These are phyloP conservation scores for Aspergillus sclerotiicarbonarius DNA, from an alignment of 495 filamentous ascomycete genomes.

Conservation along the genomic window DNA sequence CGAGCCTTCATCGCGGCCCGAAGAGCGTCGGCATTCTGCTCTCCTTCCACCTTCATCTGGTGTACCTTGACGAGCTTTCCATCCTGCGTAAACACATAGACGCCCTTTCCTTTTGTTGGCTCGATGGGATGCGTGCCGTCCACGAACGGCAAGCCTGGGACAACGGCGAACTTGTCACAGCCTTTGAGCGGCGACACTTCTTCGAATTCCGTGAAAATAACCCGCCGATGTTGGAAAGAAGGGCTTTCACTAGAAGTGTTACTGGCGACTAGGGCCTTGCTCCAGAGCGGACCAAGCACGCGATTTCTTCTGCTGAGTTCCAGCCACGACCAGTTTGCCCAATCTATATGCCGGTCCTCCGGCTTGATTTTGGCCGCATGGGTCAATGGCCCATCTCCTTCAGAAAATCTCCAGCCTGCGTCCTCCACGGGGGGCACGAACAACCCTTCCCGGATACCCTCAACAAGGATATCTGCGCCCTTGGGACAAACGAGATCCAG, in stretches of 20 bases:
- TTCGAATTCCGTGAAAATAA: conserved; percentile 41
- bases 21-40: conserved; percentile 34
- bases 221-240: conserved; percentile 33
- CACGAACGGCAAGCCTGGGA: conserved; percentile 43
- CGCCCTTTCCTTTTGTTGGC: conserved; percentile 26
- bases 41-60: conserved; percentile 46
- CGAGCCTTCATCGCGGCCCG: conserved; percentile 43
- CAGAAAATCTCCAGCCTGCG: conserved; percentile 33
- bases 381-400: conserved; percentile 20
- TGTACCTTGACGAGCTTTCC: conserved; percentile 37
- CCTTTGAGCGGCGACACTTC: conserved; percentile 32
- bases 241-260: conserved; percentile 17
- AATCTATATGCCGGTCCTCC: conserved; percentile 53
- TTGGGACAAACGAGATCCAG: conserved; percentile 37
- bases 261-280: conserved; percentile 31
- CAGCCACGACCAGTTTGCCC: conserved; percentile 46
- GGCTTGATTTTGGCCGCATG: conserved; percentile 55
- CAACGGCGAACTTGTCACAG: conserved; percentile 25
- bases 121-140: conserved; percentile 28
- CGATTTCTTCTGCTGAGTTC: conserved; percentile 49
- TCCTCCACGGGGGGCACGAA: conserved; percentile 62
- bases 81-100: conserved; percentile 42
- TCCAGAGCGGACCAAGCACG: conserved; percentile 57
- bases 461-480: conserved; percentile 61
- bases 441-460: conserved; percentile 53